Evolutionary conservation across 2,329 filamentous ascomycete genomes (phyloP), one percentile per base, ranked within the genome.

Genomic region (Alternaria sp.): DNA sequence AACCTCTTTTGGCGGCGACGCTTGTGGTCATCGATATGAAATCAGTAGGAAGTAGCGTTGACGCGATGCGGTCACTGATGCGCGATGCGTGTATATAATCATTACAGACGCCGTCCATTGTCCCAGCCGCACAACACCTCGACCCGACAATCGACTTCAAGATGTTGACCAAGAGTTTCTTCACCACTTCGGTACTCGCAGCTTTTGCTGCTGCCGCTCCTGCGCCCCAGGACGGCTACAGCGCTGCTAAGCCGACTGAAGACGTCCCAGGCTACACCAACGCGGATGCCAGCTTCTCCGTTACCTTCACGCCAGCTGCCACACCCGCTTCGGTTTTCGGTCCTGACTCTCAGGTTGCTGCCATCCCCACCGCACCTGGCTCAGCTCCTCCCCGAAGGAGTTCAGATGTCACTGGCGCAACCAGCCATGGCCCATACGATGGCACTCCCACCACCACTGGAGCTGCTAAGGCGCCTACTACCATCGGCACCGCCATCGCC

Each of bases 361-460:
- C 65, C 59, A 65, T 67, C 7, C 62, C 78, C 50, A 69, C 74
- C 46, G 43, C 77, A 43, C 70, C 78, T 46, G 63, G 60, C n/a
- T 76, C 79, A 51, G 81, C 77, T 33, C 79, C 76, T 37, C 81
- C 86, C 5, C 79, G 84, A 62, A 74, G 83, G 56, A 86, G 83
- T 68, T 81, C 81, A 49, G 78, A 84, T 59, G 78, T 85, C 14
- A 87, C 84, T 41, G 86, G 90, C 28, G 83, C 88, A 6, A 90
- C 89, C 3, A 87, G 85, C 5, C 91, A 95, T 75, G 91, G 91
- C 0, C 85, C 90, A 0, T 95, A 84, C 77, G 87, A 81, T 3
- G 92, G 92, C 3, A 85, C 86, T 0, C 81, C 90, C 0, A 92
- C 90, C 0, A 91, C 88, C 0, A 93, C 88, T 0, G 92, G 92